Conservation (phyloP, 75 land plant species). For the Larix kaempferi region DNA sequence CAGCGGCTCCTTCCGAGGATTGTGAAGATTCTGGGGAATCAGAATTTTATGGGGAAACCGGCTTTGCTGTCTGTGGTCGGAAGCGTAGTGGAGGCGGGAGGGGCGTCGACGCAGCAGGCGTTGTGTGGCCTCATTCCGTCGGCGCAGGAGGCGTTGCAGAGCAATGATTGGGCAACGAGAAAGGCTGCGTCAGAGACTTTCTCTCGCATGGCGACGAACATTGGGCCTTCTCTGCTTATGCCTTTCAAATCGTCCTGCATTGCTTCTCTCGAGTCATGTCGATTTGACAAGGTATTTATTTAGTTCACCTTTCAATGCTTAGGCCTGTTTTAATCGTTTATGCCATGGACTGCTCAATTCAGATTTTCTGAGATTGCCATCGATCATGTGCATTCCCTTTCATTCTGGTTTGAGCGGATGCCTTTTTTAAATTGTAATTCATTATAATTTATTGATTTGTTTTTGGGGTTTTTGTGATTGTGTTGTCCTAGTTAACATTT, state of each 20-base stretch:
- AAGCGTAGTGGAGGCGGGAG: slow-evolving; percentile 43
- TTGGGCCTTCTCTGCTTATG: slow-evolving; percentile 21
- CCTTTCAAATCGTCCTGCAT: slow-evolving; percentile 42
- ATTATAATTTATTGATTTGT: neutral
- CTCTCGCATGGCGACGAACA: slow-evolving; percentile 24
- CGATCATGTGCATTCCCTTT: too few relatives aligned
- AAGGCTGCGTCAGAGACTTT: slow-evolving; percentile 77
- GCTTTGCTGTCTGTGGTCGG: slow-evolving; percentile 60
- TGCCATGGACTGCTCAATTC: neutral
- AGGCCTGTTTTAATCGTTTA: neutral
- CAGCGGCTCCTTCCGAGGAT: slow-evolving; percentile 45
- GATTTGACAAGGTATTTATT: slow-evolving; percentile 66
- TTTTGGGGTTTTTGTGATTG: neutral
- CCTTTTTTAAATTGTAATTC: neutral
- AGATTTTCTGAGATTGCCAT: too few relatives aligned
- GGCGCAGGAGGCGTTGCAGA: slow-evolving; percentile 43
- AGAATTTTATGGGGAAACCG: slow-evolving; percentile 73
- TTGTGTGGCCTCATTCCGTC: slow-evolving; percentile 40
- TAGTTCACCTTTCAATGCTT: neutral
- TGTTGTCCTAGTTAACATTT: neutral
- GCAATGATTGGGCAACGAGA: slow-evolving; percentile 78
- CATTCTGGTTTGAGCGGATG: too few relatives aligned
- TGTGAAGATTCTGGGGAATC: slow-evolving; percentile 53
- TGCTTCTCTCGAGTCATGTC: slow-evolving; percentile 50
- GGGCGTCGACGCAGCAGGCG: slow-evolving; percentile 17